Base-by-base conservation (phyloP, 2,329 filamentous ascomycete species). In the Xylariales sp. region DNA sequence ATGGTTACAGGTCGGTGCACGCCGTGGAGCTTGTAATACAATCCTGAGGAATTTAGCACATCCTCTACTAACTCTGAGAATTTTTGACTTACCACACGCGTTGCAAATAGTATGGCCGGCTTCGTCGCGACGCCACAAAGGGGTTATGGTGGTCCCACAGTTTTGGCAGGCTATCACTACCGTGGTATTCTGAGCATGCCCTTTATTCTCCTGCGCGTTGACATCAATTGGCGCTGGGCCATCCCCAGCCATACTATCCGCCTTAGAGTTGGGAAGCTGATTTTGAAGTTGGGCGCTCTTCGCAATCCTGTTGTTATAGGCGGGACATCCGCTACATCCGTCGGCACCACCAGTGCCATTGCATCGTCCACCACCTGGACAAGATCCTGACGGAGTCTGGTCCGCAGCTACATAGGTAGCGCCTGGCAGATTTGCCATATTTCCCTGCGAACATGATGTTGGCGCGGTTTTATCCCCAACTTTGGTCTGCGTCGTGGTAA, bases 91-190 rank as follows among this genome's bases (percentile, higher is more conserved):
- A 97, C 94, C 96, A 83, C 96, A 99, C 59, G 96, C 96, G 80
- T 99, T 99, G 83, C 96, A 99, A 71, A 99, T 99, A 5, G 95
- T 97, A 81, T 97, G 94, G 1, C 96, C 96, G 73, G 91, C 90
- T 80, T 97, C 95, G 77, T 98, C 96, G 75, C 96, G 88, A 76
- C 96, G 88, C 96, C 96, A 99, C 14, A 99, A 84, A 14, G 96
- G 96, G 49, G 96, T 99, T 63, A 98, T 95, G 0, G 96, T 98
- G 12, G 96, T 99, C 36, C 91, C 93, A 79, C 96, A 99, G 76
- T 99, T 99, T 78, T 98, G 94, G 74, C 96, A 99, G 12, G 96
- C 94, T 71, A 97, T 94, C 28, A 97, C 89, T 30, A 93, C 88
- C 23, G 87, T 87, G 3, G 87, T 85, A 69, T 85, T 84, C 64